Evolutionary conservation across 75 land plant genomes (phyloP).

Genomic region (Cryptomeria japonica): DNA sequence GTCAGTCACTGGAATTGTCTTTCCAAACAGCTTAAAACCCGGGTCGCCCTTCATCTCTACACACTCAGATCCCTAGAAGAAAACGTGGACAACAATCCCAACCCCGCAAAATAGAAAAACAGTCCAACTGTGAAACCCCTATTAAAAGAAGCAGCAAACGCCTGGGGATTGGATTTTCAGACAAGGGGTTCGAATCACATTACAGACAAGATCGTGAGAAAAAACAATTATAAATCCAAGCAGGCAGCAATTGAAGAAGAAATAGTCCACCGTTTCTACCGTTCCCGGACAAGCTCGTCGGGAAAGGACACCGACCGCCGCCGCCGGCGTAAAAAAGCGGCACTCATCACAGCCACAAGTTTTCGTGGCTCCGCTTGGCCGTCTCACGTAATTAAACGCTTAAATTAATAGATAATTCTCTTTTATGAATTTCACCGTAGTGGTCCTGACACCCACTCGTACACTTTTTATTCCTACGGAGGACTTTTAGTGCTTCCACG

Average conservation of each 20-base stretch:
- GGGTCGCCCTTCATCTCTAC: slow-evolving; percentile 41
- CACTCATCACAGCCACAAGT: slow-evolving; percentile 7
- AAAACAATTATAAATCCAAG: background rate
- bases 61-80: background rate
- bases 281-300: background rate
- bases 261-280: slow-evolving; percentile 2
- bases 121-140: background rate
- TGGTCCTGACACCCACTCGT: background rate
- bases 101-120: background rate
- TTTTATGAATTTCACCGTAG: background rate
- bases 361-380: slow-evolving; percentile 9
- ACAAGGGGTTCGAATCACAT: slow-evolving; percentile 4
- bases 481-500: background rate
- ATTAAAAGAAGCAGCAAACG: background rate
- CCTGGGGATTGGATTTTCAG: background rate
- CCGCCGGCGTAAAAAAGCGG: background rate
- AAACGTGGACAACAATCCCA: background rate
- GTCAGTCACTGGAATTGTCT: slow-evolving; percentile 44
- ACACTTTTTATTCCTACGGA: background rate
- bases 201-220: background rate
- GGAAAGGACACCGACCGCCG: background rate
- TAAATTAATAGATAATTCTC: background rate
- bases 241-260: background rate
- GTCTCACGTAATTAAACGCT: background rate
- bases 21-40: slow-evolving; percentile 71